These are phyloP conservation scores for Citrus trifoliata DNA, from an alignment of 345 rosid species.

Conservation along the genomic window DNA sequence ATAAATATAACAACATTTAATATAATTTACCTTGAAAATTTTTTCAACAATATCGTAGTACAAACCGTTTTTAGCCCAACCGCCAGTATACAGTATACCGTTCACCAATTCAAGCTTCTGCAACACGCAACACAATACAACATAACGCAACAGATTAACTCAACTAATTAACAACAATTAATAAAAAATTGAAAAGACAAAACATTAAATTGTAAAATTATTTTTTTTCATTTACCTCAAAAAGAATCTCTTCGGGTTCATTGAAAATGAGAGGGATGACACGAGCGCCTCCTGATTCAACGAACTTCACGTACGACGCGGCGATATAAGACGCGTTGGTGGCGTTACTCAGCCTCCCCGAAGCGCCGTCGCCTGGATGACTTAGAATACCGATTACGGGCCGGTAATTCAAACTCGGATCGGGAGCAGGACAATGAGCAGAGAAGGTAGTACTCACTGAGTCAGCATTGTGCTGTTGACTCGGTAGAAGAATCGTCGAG, in stretches of 20 bases:
- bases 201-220: too few relatives aligned
- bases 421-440: slow-evolving; percentile 40
- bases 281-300: slow-evolving; percentile 91
- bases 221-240: slow-evolving; percentile 38
- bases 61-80: slow-evolving; percentile 78
- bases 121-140: slow-evolving; percentile 9
- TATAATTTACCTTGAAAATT: slow-evolving; percentile 44
- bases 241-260: slow-evolving; percentile 58
- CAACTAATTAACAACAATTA: neutral
- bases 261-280: slow-evolving; percentile 81
- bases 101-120: slow-evolving; percentile 83
- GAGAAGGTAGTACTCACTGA: neutral
- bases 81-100: slow-evolving; percentile 88
- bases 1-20: too few relatives aligned
- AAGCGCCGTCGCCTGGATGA: slow-evolving; percentile 92
- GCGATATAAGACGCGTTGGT: slow-evolving; percentile 61
- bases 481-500: slow-evolving; percentile 44
- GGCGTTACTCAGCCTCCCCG: slow-evolving; percentile 66
- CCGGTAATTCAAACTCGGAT: slow-evolving; percentile 56
- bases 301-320: slow-evolving; percentile 86
- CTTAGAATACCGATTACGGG: slow-evolving; percentile 80
- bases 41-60: slow-evolving; percentile 45
- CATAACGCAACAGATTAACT: neutral
- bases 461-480: slow-evolving; percentile 22
- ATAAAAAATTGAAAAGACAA: too few relatives aligned